Evolutionary conservation across 78 protist genomes (phyloP).

Genomic region (Dictyostelium capitatum): DNA sequence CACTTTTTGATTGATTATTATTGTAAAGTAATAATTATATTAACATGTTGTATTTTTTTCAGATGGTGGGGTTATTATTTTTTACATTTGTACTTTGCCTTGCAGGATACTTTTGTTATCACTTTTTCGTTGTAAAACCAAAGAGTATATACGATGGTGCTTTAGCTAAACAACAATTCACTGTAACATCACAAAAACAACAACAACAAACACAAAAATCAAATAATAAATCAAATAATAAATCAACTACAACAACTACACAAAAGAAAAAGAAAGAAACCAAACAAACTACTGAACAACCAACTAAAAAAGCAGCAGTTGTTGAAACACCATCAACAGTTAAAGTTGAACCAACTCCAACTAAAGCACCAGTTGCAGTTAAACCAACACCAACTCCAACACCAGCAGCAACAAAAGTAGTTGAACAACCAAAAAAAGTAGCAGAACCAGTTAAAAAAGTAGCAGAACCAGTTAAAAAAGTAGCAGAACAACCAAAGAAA

Average conservation of each 20-base stretch:
- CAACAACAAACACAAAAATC: constrained; percentile 13
- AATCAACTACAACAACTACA: background rate
- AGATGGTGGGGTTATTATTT: background rate
- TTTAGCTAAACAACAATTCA: background rate
- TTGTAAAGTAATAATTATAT: background rate
- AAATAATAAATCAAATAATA: background rate
- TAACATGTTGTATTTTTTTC: background rate
- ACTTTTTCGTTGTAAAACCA: constrained; percentile 17
- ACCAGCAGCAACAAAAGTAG: background rate
- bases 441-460: background rate
- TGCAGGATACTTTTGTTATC: constrained; percentile 5
- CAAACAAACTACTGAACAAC: background rate
- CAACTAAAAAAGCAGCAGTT: background rate
- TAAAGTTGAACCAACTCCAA: background rate
- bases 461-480: background rate
- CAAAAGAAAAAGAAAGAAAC: constrained; percentile 9
- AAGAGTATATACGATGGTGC: constrained; percentile 1
- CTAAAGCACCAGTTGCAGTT: background rate
- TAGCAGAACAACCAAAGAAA: background rate
- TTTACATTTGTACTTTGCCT: background rate
- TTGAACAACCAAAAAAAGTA: constrained; percentile 20
- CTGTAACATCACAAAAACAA: background rate
- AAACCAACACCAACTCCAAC: background rate
- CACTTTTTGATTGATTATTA: background rate
- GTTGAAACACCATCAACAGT: constrained; percentile 2